These are phyloP conservation scores for Aspergillus sojae DNA, from an alignment of 2,329 filamentous ascomycete species.

Conservation along the genomic window DNA sequence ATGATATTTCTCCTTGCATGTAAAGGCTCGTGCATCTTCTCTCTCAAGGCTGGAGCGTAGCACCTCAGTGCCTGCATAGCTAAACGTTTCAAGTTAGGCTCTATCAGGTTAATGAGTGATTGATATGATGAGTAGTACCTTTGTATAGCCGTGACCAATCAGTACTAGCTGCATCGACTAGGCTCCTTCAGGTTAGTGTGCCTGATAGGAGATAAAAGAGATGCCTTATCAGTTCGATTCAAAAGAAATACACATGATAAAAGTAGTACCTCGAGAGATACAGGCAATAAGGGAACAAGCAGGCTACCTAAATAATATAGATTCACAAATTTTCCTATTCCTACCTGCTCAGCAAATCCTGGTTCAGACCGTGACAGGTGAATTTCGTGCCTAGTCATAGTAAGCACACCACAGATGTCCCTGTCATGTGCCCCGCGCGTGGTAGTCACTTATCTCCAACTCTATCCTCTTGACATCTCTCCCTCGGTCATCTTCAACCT, in stretches of 20 bases:
- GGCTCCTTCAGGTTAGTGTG: slow-evolving; percentile 6
- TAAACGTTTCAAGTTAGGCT: too few relatives aligned
- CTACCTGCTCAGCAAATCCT: not conserved
- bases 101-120: too few relatives aligned
- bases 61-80: too few relatives aligned
- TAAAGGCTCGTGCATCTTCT: not conserved
- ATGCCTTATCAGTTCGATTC: slow-evolving; percentile 9
- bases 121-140: too few relatives aligned
- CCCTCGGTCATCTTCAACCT: not conserved
- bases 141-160: not conserved
- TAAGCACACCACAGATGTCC: not conserved
- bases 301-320: not conserved
- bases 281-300: not conserved
- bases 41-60: too few relatives aligned
- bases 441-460: slow-evolving; percentile 3
- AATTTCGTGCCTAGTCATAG: not conserved
- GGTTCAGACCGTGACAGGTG: not conserved
- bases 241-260: slow-evolving; percentile 14
- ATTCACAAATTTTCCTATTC: not conserved
- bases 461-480: not conserved
- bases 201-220: slow-evolving; percentile 9
- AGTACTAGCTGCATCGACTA: not conserved
- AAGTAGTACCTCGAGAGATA: slow-evolving; percentile 3
- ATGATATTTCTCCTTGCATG: slow-evolving; percentile 2
- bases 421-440: slow-evolving; percentile 25